Conservation (phyloP, 306 rosid genomes). For the Betula pendula region DNA sequence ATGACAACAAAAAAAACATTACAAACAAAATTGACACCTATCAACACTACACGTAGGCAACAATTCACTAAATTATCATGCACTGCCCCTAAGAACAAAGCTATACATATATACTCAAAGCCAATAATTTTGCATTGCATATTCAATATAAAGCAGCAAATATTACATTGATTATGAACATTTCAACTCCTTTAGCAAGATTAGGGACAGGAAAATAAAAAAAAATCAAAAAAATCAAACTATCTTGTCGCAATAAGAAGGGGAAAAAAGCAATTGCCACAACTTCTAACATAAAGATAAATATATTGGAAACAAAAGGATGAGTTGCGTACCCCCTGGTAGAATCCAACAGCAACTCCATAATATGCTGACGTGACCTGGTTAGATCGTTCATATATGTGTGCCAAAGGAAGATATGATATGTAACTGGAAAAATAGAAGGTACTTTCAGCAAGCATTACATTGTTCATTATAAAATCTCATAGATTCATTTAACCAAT, state of each 20-base stretch:
- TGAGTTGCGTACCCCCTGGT: slow-evolving; percentile 79
- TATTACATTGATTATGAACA: not conserved
- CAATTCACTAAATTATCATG: not conserved
- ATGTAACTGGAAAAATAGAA: slow-evolving; percentile 66
- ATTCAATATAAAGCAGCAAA: not conserved
- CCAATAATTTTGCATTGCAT: not conserved
- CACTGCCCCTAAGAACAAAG: not conserved
- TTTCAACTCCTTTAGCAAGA: not conserved
- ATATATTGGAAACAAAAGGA: not conserved
- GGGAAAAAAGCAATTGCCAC: not conserved
- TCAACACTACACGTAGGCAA: not conserved
- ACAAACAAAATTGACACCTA: not conserved
- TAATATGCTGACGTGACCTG: slow-evolving; percentile 64
- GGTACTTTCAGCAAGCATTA: slow-evolving; percentile 32
- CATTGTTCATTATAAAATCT: slow-evolving; percentile 21
- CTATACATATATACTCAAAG: not conserved
- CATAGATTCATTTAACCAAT: slow-evolving; percentile 13
- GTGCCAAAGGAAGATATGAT: slow-evolving; percentile 98
- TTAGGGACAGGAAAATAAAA: not conserved
- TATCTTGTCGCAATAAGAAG: not conserved
- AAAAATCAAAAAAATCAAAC: not conserved
- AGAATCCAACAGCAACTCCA: slow-evolving; percentile 94
- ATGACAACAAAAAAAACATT: not conserved
- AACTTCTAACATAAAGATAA: not conserved
- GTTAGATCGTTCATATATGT: slow-evolving; percentile 92